These are phyloP conservation scores for Syncephalastrum contaminatum DNA, from an alignment of 371 early-diverging fungal species.

Conservation along the genomic window DNA sequence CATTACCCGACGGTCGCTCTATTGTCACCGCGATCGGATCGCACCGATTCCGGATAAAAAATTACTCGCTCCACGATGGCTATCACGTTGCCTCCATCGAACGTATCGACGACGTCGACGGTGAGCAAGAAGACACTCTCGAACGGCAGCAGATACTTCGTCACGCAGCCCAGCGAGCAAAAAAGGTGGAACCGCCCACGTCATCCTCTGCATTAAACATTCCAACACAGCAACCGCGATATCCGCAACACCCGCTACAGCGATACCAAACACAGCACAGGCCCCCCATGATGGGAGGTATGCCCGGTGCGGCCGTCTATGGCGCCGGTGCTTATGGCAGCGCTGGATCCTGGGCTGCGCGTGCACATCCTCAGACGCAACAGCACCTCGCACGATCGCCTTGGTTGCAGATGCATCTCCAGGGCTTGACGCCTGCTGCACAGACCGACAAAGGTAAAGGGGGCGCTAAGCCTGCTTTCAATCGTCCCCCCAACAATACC, in stretches of 20 bases:
- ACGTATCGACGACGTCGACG: conserved; percentile 44
- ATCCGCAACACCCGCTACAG: conserved; percentile 9
- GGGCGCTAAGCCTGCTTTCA: background rate
- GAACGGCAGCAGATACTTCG: conserved; percentile 29
- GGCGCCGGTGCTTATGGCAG: conserved; percentile 1
- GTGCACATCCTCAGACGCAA: conserved; percentile 32
- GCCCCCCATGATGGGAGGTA: background rate
- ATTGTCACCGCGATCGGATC: conserved; percentile 40
- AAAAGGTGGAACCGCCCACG: conserved; percentile 15
- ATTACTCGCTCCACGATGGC: conserved; percentile 28
- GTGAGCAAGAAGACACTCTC: conserved; percentile 20
- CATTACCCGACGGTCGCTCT: conserved; percentile 45
- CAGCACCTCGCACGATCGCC: conserved; percentile 16
- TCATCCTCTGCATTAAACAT: no score
- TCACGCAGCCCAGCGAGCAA: conserved; percentile 18
- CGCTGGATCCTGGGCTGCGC: conserved; percentile 32
- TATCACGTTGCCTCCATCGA: conserved; percentile 44
- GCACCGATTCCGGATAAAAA: conserved; percentile 28
- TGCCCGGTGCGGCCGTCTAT: conserved; percentile 4
- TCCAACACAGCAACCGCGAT: conserved; percentile 6
- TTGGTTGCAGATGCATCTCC: conserved; percentile 34
- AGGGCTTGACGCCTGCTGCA: background rate
- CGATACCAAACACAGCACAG: conserved; percentile 3
- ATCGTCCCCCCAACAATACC: background rate
- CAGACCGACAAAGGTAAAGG: conserved; percentile 2